Evolutionary conservation across 441 rosid genomes (phyloP), one percentile per base, ranked within the genome.

Genomic region (Breynia disticha): DNA sequence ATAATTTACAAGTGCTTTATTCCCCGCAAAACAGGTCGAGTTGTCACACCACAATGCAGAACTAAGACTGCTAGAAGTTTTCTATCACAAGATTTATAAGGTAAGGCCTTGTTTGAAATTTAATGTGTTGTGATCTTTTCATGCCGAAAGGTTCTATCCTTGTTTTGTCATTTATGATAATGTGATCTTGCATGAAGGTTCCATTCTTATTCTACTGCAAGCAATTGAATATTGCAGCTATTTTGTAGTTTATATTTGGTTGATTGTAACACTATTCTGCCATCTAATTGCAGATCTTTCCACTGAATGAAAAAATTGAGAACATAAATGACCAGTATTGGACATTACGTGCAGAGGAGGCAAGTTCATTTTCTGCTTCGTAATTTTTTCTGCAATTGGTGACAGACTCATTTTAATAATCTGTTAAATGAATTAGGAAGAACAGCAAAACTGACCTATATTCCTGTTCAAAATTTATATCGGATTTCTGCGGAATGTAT

Each of bases 301-400:
- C 96, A 20, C 71, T 72, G 38, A 66, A 57, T 68, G 99, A 87
- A 64, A 87, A 72, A 74, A 94, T 94, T 52, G 97, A 94, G 77
- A 94, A 86, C 63, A 94, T 94, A 67, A 94, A 94, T 80, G 99
- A 94, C 64, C 96, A 94, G 69, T 89, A 94, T 70, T 94, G 99
- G 96, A 94, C 96, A 46, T 65, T 94, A 56, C 95, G 99, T 17
- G 97, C 95, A 48, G 99, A 93, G 70, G 99, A 93, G 96, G 99
- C 71, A 73, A 69, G 71, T 67, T 50, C 46, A 54, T 44, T 58
- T 41, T 55, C 19, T 11, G 15, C 44, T 41, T 15, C 10, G n/a
- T 15, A 41, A 41, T 41, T 41, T 41, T 0, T 11, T 41, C 0
- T 41, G 13, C 44, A 15, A 9, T 41, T 41, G 44, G 44, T 41